Evolutionary conservation across 805 yeast species (phyloP), one percentile per base, ranked within the genome.

Genomic region (Brettanomyces sp.): DNA sequence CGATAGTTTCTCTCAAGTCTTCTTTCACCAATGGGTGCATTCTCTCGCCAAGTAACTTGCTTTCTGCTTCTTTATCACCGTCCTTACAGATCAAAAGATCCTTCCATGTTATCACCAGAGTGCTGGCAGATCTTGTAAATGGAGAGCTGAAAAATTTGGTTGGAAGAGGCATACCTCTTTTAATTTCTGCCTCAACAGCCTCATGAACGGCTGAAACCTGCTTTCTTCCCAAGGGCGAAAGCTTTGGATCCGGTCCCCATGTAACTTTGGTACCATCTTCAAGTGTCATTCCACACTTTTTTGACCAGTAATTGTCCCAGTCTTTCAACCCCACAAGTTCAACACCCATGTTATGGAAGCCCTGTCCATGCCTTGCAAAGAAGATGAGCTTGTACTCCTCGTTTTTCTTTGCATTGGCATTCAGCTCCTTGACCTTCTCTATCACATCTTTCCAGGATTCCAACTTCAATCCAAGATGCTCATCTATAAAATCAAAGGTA

Each of bases 321-420:
- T 62, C 74, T 2, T 69, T 68, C 18, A 67, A 46, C 9, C 86
- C 86, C 53, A 78, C 79, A 48, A 74, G 69, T 22, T 62, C 64
- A 13, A 79, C 76, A 3, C 76, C 72, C 40, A 68, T 66, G 53
- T 82, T 82, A 51, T 82, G 89, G 56, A 63, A 74, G 0, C 87
- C 88, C 58, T 81, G 85, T 5, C 87, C 88, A 53, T 82, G 88
- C 56, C 88, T 69, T 9, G 82, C 81, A 45, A 76, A 66, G 42
- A 76, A 70, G 3, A 79, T 47, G 41, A 79, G 53, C 53, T 78
- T 79, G 58, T 67, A 77, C 34, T 50, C 47, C 38, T 64, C 79
- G 48, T 72, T 68, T 1, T 52, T 52, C 0, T 52, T 47, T 18
- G 72, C 68, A 5, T 53, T 39, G 2, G 46, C 44, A 49, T 74